phyloP scores from a whole-genome alignment of 106 monocot genomes.

The Narthecium ossifragum region DNA sequence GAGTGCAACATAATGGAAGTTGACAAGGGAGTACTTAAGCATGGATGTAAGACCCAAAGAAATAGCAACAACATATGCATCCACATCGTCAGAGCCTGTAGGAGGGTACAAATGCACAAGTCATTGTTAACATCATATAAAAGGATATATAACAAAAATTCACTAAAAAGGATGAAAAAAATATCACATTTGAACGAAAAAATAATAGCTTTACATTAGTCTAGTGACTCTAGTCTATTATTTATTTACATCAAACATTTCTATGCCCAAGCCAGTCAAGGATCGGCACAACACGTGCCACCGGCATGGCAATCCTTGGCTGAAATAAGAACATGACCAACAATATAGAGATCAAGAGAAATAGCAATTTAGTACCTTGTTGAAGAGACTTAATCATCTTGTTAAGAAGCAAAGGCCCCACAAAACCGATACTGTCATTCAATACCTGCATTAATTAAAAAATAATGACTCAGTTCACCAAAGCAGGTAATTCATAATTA shows the following conservation, averaged over 20 bases:
- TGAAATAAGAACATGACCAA: conserved; percentile 9
- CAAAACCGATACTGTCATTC: conserved; percentile 78
- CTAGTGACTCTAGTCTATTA: too few species aligned
- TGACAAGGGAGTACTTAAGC: conserved; percentile 45
- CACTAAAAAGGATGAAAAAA: too few species aligned
- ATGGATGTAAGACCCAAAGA: conserved; percentile 55
- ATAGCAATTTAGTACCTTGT: conserved; percentile 31
- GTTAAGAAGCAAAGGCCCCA: conserved; percentile 84
- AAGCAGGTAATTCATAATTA: too few species aligned
- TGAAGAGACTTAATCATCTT: conserved; percentile 76
- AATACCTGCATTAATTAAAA: conserved; percentile 41
- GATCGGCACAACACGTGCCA: background rate
- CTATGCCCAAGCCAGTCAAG: too few species aligned
- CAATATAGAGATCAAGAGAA: background rate
- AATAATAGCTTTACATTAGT: too few species aligned
- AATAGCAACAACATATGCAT: conserved; percentile 62
- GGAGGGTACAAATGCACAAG: background rate
- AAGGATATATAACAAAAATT: too few species aligned
- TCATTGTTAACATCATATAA: background rate
- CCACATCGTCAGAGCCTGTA: conserved; percentile 42
- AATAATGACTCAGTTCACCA: background rate
- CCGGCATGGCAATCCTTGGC: too few species aligned
- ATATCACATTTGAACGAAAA: too few species aligned
- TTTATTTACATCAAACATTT: too few species aligned
- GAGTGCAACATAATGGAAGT: too few species aligned